phyloP scores from a whole-genome alignment of 495 filamentous ascomycete genomes.

The Hapsidospora chrysogenum region DNA sequence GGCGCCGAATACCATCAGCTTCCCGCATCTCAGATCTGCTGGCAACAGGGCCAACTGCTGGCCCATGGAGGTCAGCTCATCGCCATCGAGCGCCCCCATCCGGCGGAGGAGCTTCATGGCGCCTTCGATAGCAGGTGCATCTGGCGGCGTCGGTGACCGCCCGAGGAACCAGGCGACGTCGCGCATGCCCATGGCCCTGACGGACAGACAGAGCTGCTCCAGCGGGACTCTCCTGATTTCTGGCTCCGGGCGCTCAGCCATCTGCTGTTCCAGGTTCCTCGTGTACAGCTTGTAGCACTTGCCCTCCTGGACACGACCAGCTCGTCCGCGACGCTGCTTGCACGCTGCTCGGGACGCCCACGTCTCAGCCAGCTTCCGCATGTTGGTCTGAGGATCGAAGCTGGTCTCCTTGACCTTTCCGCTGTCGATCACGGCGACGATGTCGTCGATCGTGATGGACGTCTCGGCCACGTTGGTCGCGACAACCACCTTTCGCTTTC shows the following conservation, averaged over 20 bases:
- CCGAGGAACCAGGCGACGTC: constrained; percentile 70
- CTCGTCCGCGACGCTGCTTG: constrained; percentile 90
- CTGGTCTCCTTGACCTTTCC: constrained; percentile 92
- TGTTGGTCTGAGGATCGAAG: constrained; percentile 82
- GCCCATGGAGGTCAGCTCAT: constrained; percentile 76
- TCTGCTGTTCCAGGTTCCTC: constrained; percentile 61
- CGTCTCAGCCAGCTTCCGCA: constrained; percentile 83
- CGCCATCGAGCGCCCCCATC: constrained; percentile 76
- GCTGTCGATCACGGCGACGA: constrained; percentile 91
- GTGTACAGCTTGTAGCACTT: constrained; percentile 95
- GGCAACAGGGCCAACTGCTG: constrained; percentile 87
- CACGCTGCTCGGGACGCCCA: constrained; percentile 93
- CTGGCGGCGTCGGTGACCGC: constrained; percentile 76
- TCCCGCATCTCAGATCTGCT: constrained; percentile 80
- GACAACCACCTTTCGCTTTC: constrained; percentile 79
- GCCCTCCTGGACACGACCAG: constrained; percentile 79
- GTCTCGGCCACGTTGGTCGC: constrained; percentile 97
- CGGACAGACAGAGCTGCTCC: constrained; percentile 85
- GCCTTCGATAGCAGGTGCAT: constrained; percentile 65
- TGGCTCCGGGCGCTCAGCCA: constrained; percentile 81
- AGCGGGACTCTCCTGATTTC: constrained; percentile 86
- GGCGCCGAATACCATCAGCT: constrained; percentile 89
- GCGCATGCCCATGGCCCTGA: constrained; percentile 81
- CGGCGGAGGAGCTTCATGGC: constrained; percentile 60
- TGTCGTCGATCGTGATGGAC: constrained; percentile 93